A percentile compares a stretch with the other conserved stretches of the same genome.
These are phyloP conservation scores for Boletus patriciae DNA, from an alignment of 768 basidiomycete species.

Conservation along the genomic window DNA sequence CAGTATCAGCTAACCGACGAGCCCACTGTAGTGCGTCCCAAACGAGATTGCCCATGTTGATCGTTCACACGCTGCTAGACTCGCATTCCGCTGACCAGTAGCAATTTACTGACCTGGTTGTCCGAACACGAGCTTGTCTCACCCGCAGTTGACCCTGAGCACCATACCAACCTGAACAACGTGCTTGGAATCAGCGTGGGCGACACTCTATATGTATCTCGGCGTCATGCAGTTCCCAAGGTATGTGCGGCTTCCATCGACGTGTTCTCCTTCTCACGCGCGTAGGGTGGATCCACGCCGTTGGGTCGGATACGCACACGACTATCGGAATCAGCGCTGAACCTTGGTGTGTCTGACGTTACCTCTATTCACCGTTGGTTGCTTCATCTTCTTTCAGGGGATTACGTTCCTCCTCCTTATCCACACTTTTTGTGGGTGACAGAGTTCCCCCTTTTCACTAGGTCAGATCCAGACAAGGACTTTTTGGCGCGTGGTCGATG, in stretches of 20 bases:
- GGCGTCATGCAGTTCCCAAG: conserved; percentile 50
- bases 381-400: conserved; percentile 43
- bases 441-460: conserved; percentile 91
- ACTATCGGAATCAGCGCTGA: conserved; percentile 65
- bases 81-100: conserved; percentile 47
- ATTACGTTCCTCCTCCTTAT: conserved; percentile 49
- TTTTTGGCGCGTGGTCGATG: conserved; percentile 83
- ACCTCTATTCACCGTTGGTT: conserved; percentile 1
- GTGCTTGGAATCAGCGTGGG: conserved; percentile 46
- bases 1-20: conserved; percentile 17
- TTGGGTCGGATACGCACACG: conserved; percentile 70
- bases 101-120: conserved; percentile 51
- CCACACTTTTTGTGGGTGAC: conserved; percentile 95
- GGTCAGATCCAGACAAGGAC: conserved; percentile 84
- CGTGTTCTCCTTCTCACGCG: conserved; percentile 21
- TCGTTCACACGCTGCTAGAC: conserved; percentile 39
- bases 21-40: conserved; percentile 26
- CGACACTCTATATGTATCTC: conserved; percentile 59
- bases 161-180: conserved; percentile 38
- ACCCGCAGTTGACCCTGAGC: conserved; percentile 26
- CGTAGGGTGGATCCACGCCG: conserved; percentile 82
- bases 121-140: conserved; percentile 33
- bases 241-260: conserved; percentile 37
- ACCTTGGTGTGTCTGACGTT: conserved; percentile 48
- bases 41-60: background rate